Conservation (phyloP, 495 filamentous ascomycete genomes). For the Pyrenula massariospora region DNA sequence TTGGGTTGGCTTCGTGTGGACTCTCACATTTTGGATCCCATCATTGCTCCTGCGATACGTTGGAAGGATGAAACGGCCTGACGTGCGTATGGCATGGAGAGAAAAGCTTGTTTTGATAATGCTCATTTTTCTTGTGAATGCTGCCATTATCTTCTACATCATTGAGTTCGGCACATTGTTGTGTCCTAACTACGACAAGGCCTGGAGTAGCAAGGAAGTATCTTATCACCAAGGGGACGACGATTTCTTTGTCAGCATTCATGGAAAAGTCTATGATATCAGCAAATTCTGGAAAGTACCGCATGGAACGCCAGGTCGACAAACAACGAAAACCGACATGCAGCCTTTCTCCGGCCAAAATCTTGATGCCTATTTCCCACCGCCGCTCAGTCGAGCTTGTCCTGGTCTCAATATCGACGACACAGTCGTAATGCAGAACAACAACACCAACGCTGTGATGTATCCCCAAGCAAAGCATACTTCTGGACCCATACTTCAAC, state of each 20-base stretch:
- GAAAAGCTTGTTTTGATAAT: constrained; percentile 81
- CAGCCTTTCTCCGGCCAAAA: constrained; percentile 62
- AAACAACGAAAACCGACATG: constrained; percentile 59
- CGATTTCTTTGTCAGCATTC: constrained; percentile 83
- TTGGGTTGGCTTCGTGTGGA: constrained; percentile 79
- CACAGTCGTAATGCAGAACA: constrained; percentile 40
- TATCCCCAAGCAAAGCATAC: constrained; percentile 46
- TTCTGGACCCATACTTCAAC: constrained; percentile 45
- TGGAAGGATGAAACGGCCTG: constrained; percentile 93
- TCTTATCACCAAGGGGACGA: constrained; percentile 52
- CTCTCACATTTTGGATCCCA: constrained; percentile 87
- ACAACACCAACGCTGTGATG: constrained; percentile 42
- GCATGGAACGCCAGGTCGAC: constrained; percentile 57
- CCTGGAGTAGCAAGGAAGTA: constrained; percentile 67
- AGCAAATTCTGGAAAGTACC: constrained; percentile 71
- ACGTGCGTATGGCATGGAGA: constrained; percentile 93
- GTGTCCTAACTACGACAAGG: constrained; percentile 88
- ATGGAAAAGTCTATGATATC: constrained; percentile 87
- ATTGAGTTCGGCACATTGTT: constrained; percentile 72
- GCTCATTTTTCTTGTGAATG: constrained; percentile 77
- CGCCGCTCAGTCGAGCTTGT: constrained; percentile 69
- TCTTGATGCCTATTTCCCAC: constrained; percentile 71
- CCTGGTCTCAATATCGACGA: constrained; percentile 46
- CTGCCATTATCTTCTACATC: constrained; percentile 81
- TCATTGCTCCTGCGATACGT: constrained; percentile 68